Evolutionary conservation across 164 flowering plant species (phyloP).

Genomic region (Magnolia changhungtana): DNA sequence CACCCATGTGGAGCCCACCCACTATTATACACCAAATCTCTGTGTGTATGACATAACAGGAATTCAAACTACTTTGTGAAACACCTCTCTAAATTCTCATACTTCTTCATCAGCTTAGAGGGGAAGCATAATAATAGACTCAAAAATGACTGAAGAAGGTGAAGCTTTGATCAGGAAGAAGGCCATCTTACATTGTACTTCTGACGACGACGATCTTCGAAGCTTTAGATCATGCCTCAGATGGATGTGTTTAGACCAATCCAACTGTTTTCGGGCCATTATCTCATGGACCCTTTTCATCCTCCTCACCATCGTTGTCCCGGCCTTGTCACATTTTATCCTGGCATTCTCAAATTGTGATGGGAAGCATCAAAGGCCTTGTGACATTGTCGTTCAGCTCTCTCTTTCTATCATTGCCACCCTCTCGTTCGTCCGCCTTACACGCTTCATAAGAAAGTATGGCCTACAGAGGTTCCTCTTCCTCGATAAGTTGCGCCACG

Average conservation of each 20-base stretch:
- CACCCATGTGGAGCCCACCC: not conserved
- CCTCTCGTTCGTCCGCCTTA: conserved; percentile 65
- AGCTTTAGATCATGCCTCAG: conserved; percentile 65
- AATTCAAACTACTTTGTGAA: too few species aligned
- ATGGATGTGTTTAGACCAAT: conserved; percentile 93
- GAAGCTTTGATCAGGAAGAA: not conserved
- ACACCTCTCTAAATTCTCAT: too few species aligned
- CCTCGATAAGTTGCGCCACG: conserved; percentile 69
- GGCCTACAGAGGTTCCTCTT: conserved; percentile 79
- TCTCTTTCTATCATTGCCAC: conserved; percentile 63
- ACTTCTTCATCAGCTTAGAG: not conserved
- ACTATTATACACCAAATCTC: conserved; percentile 4
- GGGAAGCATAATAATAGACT: not conserved
- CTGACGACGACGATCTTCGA: conserved; percentile 50
- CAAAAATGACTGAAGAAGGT: not conserved
- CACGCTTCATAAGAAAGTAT: conserved; percentile 47
- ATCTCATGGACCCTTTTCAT: conserved; percentile 75
- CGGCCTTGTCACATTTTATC: conserved; percentile 59
- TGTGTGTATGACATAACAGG: too few species aligned
- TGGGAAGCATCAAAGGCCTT: conserved; percentile 49
- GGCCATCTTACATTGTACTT: not conserved
- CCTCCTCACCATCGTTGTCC: conserved; percentile 51
- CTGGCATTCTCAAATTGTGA: conserved; percentile 69
- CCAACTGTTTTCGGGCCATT: conserved; percentile 30
- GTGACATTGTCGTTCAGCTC: conserved; percentile 58